A percentile compares a stretch with the other conserved stretches of the same genome.
phyloP scores from a whole-genome alignment of 2,329 filamentous ascomycete genomes.

The Colletotrichum orbiculare region DNA sequence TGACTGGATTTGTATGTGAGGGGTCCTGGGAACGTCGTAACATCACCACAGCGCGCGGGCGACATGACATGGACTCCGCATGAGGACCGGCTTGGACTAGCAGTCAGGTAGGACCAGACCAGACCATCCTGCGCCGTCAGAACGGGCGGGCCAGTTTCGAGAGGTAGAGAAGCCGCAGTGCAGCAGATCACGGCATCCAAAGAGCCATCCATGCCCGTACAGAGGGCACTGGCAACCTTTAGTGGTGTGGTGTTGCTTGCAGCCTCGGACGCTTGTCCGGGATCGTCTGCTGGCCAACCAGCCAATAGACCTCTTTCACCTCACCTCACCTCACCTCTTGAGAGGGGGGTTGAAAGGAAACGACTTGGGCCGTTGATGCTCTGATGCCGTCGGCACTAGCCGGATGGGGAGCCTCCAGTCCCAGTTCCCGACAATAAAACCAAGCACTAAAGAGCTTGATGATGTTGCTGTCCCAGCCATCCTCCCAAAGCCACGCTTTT shows the following conservation, averaged over 20 bases:
- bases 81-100: slow-evolving; percentile 7
- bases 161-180: not conserved
- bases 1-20: slow-evolving; percentile 8
- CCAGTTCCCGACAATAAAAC: not conserved
- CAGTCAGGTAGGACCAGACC: slow-evolving; percentile 7
- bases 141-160: slow-evolving; percentile 9
- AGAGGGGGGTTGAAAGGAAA: not conserved
- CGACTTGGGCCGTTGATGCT: slow-evolving; percentile 33
- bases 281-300: slow-evolving; percentile 24
- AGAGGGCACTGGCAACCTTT: not conserved
- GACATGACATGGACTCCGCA: slow-evolving; percentile 9
- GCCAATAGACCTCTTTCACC: not conserved
- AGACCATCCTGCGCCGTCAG: slow-evolving; percentile 15
- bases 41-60: not conserved
- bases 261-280: slow-evolving; percentile 30
- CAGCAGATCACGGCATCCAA: not conserved
- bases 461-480: slow-evolving; percentile 10
- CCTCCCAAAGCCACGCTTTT: slow-evolving; percentile 36
- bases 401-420: slow-evolving; percentile 21
- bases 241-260: slow-evolving; percentile 22
- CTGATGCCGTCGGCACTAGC: slow-evolving; percentile 34
- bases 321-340: too few species aligned
- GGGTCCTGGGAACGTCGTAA: slow-evolving; percentile 22
- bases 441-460: slow-evolving; percentile 12
- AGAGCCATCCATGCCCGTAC: not conserved